phyloP scores from a whole-genome alignment of 2,329 filamentous ascomycete genomes.

The Alternaria gaisen region DNA sequence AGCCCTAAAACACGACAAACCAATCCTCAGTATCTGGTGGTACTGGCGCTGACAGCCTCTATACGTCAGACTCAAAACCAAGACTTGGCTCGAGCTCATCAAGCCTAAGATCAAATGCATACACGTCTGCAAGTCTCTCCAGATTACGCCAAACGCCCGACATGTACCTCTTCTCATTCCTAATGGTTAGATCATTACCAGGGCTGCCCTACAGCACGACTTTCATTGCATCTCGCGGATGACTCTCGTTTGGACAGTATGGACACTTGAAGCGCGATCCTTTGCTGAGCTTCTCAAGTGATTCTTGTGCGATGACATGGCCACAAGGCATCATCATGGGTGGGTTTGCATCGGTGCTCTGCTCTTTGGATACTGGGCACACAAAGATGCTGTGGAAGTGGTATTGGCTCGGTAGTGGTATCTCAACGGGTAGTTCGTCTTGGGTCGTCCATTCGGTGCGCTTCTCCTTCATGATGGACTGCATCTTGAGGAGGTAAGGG shows the following conservation, averaged over 20 bases:
- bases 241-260: slow-evolving; percentile 89
- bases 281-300: slow-evolving; percentile 80
- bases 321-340: slow-evolving; percentile 97
- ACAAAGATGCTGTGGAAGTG: slow-evolving; percentile 96
- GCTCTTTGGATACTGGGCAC: slow-evolving; percentile 95
- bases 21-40: background rate
- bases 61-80: background rate
- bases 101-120: background rate
- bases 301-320: slow-evolving; percentile 90
- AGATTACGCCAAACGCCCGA: background rate
- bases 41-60: background rate
- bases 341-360: slow-evolving; percentile 90
- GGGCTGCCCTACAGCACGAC: slow-evolving; percentile 40
- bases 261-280: slow-evolving; percentile 89
- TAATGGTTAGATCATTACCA: background rate
- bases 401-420: slow-evolving; percentile 70
- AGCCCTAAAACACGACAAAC: background rate
- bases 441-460: slow-evolving; percentile 94
- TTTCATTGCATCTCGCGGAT: slow-evolving; percentile 72
- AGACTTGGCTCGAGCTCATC: background rate
- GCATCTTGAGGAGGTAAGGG: slow-evolving; percentile 87
- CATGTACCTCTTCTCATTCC: background rate
- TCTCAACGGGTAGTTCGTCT: slow-evolving; percentile 85
- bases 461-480: slow-evolving; percentile 85
- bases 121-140: background rate